Conservation (phyloP, 768 basidiomycete genomes). For the Mycena rosella region DNA sequence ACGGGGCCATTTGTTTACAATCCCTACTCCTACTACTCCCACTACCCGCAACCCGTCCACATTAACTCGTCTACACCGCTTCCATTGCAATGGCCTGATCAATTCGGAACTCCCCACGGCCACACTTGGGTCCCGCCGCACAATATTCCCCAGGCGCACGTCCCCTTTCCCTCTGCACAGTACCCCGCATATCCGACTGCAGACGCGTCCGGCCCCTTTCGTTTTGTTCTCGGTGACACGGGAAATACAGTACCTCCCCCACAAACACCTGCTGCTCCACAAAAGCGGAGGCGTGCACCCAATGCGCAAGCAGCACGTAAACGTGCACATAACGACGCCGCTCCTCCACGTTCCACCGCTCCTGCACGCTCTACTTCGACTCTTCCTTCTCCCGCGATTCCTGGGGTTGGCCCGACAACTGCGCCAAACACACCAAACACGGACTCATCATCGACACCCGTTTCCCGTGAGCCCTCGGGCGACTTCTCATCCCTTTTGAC, state of each 20-base stretch:
- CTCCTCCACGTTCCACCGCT: not conserved
- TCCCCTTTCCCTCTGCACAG: not conserved
- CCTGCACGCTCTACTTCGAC: not conserved
- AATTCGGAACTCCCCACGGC: not conserved
- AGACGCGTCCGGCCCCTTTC: not conserved
- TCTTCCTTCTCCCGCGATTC: not conserved
- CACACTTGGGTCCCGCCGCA: not conserved
- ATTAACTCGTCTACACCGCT: not conserved
- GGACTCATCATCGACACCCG: not conserved
- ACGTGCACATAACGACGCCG: not conserved
- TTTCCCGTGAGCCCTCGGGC: not conserved
- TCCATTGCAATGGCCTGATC: not conserved
- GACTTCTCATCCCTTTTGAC: not conserved
- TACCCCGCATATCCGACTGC: not conserved
- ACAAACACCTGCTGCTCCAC: not conserved
- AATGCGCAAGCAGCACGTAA: not conserved
- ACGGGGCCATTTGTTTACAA: not conserved
- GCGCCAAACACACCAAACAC: not conserved
- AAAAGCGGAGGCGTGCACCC: not conserved
- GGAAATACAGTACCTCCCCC: not conserved
- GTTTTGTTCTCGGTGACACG: not conserved
- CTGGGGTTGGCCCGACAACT: not conserved
- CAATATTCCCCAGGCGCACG: slow-evolving; percentile 1
- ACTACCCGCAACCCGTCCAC: not conserved
- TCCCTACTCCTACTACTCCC: not conserved